A percentile compares a stretch with the other conserved stretches of the same genome.
Evolutionary conservation across 2,329 filamentous ascomycete genomes (phyloP).

Genomic region (Lachnellula willkommii): DNA sequence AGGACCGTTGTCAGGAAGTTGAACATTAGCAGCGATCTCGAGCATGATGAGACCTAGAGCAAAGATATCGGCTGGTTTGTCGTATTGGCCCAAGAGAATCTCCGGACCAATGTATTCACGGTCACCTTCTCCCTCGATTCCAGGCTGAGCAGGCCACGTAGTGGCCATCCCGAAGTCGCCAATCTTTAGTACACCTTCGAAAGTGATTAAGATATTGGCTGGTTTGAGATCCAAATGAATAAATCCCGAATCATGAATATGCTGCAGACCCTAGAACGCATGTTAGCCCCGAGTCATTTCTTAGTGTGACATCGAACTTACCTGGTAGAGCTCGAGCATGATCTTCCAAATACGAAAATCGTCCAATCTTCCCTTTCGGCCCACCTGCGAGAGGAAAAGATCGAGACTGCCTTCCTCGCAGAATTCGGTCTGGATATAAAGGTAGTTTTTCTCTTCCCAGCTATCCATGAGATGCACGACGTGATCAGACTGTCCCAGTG

Average conservation of each 20-base stretch:
- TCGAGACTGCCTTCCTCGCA: slow-evolving; percentile 92
- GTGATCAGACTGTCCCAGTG: slow-evolving; percentile 76
- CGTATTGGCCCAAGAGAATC: slow-evolving; percentile 77
- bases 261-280: slow-evolving; percentile 66
- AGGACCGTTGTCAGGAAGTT: slow-evolving; percentile 85
- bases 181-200: slow-evolving; percentile 77
- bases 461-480: slow-evolving; percentile 76
- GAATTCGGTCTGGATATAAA: slow-evolving; percentile 97
- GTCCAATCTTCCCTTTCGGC: slow-evolving; percentile 79
- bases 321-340: slow-evolving; percentile 75
- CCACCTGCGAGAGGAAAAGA: slow-evolving; percentile 75
- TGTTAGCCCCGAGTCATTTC: slow-evolving; percentile 15
- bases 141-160: slow-evolving; percentile 66
- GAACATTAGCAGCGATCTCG: slow-evolving; percentile 90
- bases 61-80: slow-evolving; percentile 90
- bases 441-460: slow-evolving; percentile 79
- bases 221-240: slow-evolving; percentile 83
- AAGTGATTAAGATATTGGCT: slow-evolving; percentile 76
- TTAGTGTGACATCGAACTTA: slow-evolving; percentile 42
- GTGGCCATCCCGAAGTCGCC: slow-evolving; percentile 82
- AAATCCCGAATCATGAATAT: slow-evolving; percentile 83
- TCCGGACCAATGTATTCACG: slow-evolving; percentile 95
- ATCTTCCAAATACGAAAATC: slow-evolving; percentile 99
- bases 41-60: slow-evolving; percentile 90
- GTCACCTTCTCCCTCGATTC: slow-evolving; percentile 87